Evolutionary conservation across 176 grass and related monocot species (phyloP).

Genomic region (Rhipidocladum racemiflorum): DNA sequence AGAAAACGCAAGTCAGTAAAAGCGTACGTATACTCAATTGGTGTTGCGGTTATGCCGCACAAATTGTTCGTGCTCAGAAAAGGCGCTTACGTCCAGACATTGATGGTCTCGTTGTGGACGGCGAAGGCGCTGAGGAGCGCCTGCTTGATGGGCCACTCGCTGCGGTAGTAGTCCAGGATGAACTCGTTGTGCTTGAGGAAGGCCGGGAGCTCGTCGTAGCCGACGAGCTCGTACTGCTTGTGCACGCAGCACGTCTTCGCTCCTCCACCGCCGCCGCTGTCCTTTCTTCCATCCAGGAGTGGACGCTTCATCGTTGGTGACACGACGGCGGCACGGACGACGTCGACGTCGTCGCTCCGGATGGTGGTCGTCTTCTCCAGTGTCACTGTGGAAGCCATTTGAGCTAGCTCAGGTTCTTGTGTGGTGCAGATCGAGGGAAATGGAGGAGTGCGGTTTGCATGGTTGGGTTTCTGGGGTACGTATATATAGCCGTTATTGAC

Average conservation of each 20-base stretch:
- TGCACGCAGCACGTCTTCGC: conserved; percentile 28
- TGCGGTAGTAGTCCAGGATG: conserved; percentile 65
- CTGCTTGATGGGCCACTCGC: conserved; percentile 71
- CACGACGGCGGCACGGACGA: background rate
- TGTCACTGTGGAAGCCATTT: conserved; percentile 43
- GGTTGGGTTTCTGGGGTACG: background rate
- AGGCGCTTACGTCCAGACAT: conserved; percentile 63
- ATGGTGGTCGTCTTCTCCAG: conserved; percentile 44
- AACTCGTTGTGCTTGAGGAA: conserved; percentile 86
- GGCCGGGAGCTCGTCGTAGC: conserved; percentile 56
- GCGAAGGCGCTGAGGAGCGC: conserved; percentile 62
- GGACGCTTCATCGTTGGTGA: background rate
- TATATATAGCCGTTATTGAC: conserved; percentile 21
- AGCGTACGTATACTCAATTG: background rate
- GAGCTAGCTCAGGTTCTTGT: background rate
- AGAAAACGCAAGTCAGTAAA: background rate
- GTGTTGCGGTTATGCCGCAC: background rate
- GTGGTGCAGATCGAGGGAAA: background rate
- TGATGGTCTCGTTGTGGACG: conserved; percentile 79
- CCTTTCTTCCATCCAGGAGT: conserved; percentile 10
- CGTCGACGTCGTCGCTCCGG: background rate
- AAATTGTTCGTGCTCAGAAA: background rate
- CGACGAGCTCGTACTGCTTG: conserved; percentile 42
- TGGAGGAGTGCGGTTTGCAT: background rate
- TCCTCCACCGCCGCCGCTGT: background rate